phyloP scores from a whole-genome alignment of 345 rosid genomes.

The Kernera saxatilis region DNA sequence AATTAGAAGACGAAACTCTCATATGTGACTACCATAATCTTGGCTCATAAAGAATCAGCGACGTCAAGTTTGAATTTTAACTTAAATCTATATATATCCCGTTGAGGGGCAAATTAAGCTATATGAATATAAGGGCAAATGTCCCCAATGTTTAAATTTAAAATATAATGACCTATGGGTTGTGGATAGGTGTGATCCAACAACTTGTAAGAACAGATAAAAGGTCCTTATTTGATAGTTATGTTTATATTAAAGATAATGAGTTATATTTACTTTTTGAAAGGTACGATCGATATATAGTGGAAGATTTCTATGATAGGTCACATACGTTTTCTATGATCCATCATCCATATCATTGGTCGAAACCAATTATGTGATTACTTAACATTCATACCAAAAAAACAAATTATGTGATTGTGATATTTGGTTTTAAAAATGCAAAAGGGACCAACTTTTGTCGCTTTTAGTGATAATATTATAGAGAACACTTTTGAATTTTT shows the following conservation, averaged over 20 bases:
- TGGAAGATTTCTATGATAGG: neutral
- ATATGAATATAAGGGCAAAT: neutral
- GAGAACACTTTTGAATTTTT: neutral
- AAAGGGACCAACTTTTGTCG: neutral
- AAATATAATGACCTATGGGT: neutral
- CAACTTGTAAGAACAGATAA: neutral
- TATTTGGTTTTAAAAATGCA: neutral
- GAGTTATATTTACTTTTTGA: neutral
- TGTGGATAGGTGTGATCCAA: constrained; percentile 1
- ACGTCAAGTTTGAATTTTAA: neutral
- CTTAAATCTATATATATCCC: neutral
- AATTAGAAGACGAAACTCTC: neutral
- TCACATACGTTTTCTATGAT: neutral
- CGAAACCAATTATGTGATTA: neutral
- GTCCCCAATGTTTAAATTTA: neutral
- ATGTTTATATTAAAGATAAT: neutral
- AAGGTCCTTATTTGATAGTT: neutral
- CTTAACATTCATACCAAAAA: too few relatives aligned
- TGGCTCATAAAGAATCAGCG: neutral
- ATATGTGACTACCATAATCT: neutral
- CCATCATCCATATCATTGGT: neutral
- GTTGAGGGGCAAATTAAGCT: neutral
- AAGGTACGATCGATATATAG: neutral
- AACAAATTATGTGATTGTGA: neutral
- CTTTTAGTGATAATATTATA: neutral